Base-by-base conservation (phyloP, 2,329 filamentous ascomycete species). In the Nothopassalora personata region DNA sequence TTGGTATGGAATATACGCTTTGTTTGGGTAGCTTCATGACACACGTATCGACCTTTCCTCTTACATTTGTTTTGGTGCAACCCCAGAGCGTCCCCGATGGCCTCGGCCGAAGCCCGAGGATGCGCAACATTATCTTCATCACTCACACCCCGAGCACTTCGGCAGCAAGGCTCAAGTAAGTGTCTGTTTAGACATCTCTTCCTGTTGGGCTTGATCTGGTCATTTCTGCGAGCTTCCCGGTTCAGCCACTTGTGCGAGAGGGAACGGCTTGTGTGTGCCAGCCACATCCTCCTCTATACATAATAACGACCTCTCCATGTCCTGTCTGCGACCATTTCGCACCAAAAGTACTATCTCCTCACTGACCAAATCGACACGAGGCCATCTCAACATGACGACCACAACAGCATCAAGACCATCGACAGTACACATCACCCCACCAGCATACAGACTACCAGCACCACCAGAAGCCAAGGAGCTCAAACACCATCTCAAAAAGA, bases 401-500 rank as follows among this genome's bases (percentile, higher is more conserved):
- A 50, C 39, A 4, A 49, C 30, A 11, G 33, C 33, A 9, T 34
- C 31, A 2, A 56, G 28, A 15, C 39, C 48, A 23, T 50, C 54
- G 4, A 49, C 54, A 28, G 31, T 77, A n/a, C 70, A 72, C 6
- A 72, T 77, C 9, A 74, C 73, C 30, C 73, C 72, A 15, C 73
- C 77, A 4, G 65, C 72, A 8, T 70, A 73, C 45, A 53, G 67
- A 2, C 66, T 72, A 5, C 72, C 72, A n/a, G 67, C 70, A 47
- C 80, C 80, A 0, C 74, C 78, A 54, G 76, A 80, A 46, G 75
- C 76, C 8, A 73, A 73, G 43, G 75, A 75, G 46, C 74, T 75
- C 15, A 77, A 79, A 65, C 67, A 67, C 43, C 82, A 84, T 73
- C 81, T 83, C 73, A 68, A 76, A 57, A 79, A 79, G 66, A 80